These are phyloP conservation scores for Coemansia sp. DNA, from an alignment of 192 early-diverging fungal genomes.

Conservation along the genomic window DNA sequence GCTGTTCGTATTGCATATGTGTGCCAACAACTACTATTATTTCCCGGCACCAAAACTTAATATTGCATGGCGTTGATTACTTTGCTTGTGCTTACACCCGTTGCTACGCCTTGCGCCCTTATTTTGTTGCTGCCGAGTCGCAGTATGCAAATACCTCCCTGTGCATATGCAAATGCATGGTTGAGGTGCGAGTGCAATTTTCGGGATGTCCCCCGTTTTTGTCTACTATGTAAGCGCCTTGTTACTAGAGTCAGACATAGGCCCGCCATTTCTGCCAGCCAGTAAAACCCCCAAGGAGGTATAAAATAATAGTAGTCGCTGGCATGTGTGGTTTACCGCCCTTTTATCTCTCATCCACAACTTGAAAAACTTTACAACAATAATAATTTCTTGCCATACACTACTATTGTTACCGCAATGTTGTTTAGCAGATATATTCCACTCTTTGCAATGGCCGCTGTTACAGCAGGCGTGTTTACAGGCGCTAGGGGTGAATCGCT, in stretches of 20 bases:
- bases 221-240: neutral
- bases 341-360: neutral
- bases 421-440: constrained; percentile 4
- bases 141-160: constrained; percentile 4
- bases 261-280: neutral
- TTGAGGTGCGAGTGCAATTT: constrained; percentile 8
- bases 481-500: constrained; percentile 17
- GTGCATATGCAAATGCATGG: constrained; percentile 20
- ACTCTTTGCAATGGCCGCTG: neutral
- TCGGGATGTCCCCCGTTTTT: neutral
- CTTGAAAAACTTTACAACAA: neutral
- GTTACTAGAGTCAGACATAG: neutral
- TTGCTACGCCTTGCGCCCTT: neutral
- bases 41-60: no score
- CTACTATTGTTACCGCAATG: neutral
- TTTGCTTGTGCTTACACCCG: neutral
- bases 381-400: neutral
- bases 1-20: neutral
- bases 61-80: neutral
- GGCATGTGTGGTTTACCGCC: neutral
- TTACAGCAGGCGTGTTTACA: constrained; percentile 8
- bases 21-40: neutral
- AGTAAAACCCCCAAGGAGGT: neutral
- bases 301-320: neutral
- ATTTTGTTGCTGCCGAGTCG: constrained; percentile 1